phyloP scores from a whole-genome alignment of 371 early-diverging fungal genomes.

The Mucor lusitanicus region DNA sequence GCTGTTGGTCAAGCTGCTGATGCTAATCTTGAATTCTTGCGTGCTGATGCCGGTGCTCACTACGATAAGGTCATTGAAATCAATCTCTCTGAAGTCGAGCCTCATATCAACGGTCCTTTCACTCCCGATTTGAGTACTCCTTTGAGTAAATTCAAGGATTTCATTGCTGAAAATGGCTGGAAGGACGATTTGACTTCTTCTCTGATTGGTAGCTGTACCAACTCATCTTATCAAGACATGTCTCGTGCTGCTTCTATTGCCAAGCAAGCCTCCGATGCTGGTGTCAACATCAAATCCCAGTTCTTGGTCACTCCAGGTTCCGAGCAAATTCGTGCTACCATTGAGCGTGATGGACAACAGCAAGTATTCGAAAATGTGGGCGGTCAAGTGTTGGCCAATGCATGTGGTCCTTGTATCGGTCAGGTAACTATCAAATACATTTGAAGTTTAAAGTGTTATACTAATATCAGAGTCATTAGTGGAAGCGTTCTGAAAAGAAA shows the following conservation, averaged over 20 bases:
- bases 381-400: constrained; percentile 87
- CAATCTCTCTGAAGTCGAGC: constrained; percentile 86
- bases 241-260: constrained; percentile 86
- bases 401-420: constrained; percentile 90
- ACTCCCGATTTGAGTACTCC: constrained; percentile 95
- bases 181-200: constrained; percentile 84
- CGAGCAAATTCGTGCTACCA: constrained; percentile 96
- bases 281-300: constrained; percentile 76
- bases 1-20: constrained; percentile 75
- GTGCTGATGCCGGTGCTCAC: constrained; percentile 46
- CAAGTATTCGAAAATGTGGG: constrained; percentile 82
- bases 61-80: constrained; percentile 95
- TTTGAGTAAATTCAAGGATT: constrained; percentile 77
- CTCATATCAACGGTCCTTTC: constrained; percentile 96
- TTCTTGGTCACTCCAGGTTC: constrained; percentile 96
- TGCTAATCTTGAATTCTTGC: constrained; percentile 53
- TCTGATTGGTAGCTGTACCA: constrained; percentile 95
- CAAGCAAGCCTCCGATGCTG: constrained; percentile 80
- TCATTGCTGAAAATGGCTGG: constrained; percentile 84
- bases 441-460: not conserved
- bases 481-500: constrained; percentile 79
- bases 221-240: constrained; percentile 97
- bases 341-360: constrained; percentile 90
- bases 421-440: constrained; percentile 48
- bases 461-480: constrained; percentile 49